phyloP scores from a whole-genome alignment of 2,329 filamentous ascomycete genomes.

The Cryphonectria naterciae region DNA sequence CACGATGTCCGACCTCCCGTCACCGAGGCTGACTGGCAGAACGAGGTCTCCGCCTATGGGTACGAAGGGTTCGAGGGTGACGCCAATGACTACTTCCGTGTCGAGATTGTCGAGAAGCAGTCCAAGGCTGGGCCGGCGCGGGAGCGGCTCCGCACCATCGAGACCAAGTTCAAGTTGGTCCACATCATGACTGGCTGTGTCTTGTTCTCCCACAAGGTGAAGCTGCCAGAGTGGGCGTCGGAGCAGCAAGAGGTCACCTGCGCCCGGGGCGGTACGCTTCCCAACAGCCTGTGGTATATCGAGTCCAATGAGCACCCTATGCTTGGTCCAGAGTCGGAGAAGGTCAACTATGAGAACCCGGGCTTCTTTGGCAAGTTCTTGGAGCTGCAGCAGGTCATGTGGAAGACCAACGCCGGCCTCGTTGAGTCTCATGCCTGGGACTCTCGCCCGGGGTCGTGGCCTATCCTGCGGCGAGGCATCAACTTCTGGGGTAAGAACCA shows the following conservation, averaged over 20 bases:
- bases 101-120: constrained; percentile 92
- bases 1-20: constrained; percentile 90
- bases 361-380: constrained; percentile 98
- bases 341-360: constrained; percentile 92
- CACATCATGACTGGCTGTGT: constrained; percentile 97
- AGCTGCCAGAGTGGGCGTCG: constrained; percentile 95
- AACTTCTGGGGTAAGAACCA: constrained; percentile 98
- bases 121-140: constrained; percentile 80
- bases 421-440: constrained; percentile 98
- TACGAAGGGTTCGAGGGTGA: constrained; percentile 97
- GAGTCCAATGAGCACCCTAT: constrained; percentile 86
- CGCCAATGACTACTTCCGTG: constrained; percentile 92
- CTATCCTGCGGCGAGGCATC: constrained; percentile 88
- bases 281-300: constrained; percentile 97
- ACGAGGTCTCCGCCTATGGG: constrained; percentile 94
- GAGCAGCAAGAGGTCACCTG: constrained; percentile 99
- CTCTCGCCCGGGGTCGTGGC: constrained; percentile 92
- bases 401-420: constrained; percentile 95
- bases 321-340: constrained; percentile 77
- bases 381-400: constrained; percentile 98
- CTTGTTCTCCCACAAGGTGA: constrained; percentile 98
- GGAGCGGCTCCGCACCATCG: constrained; percentile 85
- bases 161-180: constrained; percentile 94
- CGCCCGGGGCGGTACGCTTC: constrained; percentile 84
- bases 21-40: constrained; percentile 90